Conservation (phyloP, 1,139 yeast species). For the Yamadazyma diddensiae region DNA sequence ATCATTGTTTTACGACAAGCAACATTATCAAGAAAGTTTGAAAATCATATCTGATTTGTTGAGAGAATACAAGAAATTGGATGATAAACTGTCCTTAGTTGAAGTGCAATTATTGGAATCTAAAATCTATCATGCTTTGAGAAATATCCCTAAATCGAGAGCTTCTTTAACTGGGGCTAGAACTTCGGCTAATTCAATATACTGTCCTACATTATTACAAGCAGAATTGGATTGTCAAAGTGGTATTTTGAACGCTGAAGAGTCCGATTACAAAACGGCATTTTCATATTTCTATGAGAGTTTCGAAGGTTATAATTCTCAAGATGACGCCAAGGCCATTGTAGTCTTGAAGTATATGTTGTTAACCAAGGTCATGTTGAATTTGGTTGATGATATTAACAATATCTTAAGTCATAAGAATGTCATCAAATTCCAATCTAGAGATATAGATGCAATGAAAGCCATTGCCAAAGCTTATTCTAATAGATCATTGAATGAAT, state of each 20-base stretch:
- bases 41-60: conserved; percentile 68
- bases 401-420: conserved; percentile 74
- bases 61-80: conserved; percentile 85
- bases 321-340: conserved; percentile 65
- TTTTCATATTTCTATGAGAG: conserved; percentile 94
- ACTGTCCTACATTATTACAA: conserved; percentile 91
- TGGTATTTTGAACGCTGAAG: conserved; percentile 95
- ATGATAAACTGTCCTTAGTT: conserved; percentile 91
- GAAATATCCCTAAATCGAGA: conserved; percentile 89
- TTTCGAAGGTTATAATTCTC: conserved; percentile 76
- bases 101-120: conserved; percentile 94
- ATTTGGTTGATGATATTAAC: conserved; percentile 81
- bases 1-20: conserved; percentile 65
- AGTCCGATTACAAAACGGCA: conserved; percentile 94
- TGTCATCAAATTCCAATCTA: conserved; percentile 74
- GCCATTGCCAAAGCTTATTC: conserved; percentile 88
- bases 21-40: conserved; percentile 68
- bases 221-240: conserved; percentile 95
- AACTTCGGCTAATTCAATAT: conserved; percentile 93
- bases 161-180: conserved; percentile 95
- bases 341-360: conserved; percentile 88
- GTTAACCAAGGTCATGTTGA: conserved; percentile 89
- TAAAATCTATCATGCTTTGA: conserved; percentile 83
- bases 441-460: conserved; percentile 85
- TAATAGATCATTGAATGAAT: conserved; percentile 85